Conservation (phyloP, 768 basidiomycete species). For the Hydnum rufescens region DNA sequence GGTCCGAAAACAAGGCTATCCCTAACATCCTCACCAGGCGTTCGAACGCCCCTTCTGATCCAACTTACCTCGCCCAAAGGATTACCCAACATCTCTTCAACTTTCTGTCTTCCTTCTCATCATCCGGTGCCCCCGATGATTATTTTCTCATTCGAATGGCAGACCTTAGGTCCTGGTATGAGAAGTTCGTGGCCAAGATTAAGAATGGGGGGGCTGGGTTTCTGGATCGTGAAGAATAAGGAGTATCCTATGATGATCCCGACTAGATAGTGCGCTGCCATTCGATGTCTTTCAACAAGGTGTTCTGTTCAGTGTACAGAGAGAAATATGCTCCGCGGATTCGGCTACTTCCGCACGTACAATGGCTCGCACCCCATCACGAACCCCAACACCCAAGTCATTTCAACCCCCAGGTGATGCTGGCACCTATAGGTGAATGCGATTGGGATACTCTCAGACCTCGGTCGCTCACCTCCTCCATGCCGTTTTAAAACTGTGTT, state of each 20-base stretch:
- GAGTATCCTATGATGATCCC: no score
- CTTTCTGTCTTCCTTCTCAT: constrained; percentile 43
- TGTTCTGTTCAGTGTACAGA: no score
- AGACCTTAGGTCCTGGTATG: constrained; percentile 51
- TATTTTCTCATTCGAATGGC: constrained; percentile 36
- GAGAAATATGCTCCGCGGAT: no score
- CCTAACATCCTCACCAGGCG: constrained; percentile 3
- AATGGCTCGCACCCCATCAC: no score
- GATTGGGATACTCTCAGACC: no score
- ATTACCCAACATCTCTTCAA: constrained; percentile 59
- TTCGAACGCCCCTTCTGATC: constrained; percentile 21
- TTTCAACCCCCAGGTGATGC: neutral
- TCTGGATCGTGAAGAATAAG: constrained; percentile 24
- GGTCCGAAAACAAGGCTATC: neutral
- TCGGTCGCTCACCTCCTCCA: neutral
- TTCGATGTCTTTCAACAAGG: no score
- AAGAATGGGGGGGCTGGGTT: constrained; percentile 37
- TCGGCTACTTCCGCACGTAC: no score
- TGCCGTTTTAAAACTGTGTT: neutral
- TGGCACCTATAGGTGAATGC: constrained; percentile 1
- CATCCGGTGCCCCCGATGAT: constrained; percentile 21
- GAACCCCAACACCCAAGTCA: neutral
- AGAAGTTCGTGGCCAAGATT: constrained; percentile 39
- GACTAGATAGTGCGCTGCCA: no score
- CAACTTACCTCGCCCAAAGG: constrained; percentile 40